phyloP scores from a whole-genome alignment of 2,329 filamentous ascomycete species.

The Volutella citrinella region DNA sequence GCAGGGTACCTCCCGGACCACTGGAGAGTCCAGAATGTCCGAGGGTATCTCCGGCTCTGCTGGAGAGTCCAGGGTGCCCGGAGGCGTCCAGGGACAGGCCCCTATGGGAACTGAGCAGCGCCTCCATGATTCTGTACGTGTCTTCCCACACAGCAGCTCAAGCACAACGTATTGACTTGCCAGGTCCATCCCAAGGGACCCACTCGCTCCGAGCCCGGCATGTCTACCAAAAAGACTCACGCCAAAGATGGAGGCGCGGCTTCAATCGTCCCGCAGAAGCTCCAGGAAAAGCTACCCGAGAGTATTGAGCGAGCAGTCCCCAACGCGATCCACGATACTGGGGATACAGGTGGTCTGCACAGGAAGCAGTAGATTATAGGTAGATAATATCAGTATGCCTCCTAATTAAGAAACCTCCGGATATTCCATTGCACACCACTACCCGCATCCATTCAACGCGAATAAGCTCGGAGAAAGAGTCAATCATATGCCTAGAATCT shows the following conservation, averaged over 20 bases:
- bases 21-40: conserved; percentile 16
- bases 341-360: conserved; percentile 7
- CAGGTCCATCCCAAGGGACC: conserved; percentile 23
- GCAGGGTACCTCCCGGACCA: conserved; percentile 19
- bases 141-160: too few species aligned
- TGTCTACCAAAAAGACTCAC: conserved; percentile 17
- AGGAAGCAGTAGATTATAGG: conserved; percentile 6
- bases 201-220: conserved; percentile 12
- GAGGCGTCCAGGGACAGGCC: conserved; percentile 13
- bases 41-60: too few species aligned
- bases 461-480: too few species aligned
- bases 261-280: conserved; percentile 20
- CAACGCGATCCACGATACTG: conserved; percentile 20
- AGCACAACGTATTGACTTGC: rapidly evolving
- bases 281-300: conserved; percentile 22
- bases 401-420: too few species aligned
- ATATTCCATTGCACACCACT: too few species aligned
- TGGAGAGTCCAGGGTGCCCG: conserved; percentile 17
- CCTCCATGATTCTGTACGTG: conserved; percentile 20
- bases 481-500: too few species aligned
- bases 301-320: conserved; percentile 17
- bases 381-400: not conserved
- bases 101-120: conserved; percentile 16
- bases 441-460: too few species aligned
- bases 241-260: conserved; percentile 14